Conservation (phyloP, 306 rosid species). For the Prunus mongolica region DNA sequence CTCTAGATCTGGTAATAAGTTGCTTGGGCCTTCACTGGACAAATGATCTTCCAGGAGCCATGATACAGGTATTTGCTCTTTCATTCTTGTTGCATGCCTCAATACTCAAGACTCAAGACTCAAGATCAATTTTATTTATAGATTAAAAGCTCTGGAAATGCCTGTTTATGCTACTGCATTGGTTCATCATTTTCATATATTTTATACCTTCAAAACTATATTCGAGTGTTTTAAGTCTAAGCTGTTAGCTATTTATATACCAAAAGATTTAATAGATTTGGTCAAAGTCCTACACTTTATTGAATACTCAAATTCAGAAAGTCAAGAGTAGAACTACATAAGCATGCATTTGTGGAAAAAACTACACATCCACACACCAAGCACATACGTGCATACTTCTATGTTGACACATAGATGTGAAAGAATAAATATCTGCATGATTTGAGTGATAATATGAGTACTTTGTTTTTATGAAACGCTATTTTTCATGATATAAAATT, state of each 20-base stretch:
- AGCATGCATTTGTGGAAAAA: neutral
- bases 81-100: neutral
- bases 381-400: neutral
- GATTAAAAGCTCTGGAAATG: neutral
- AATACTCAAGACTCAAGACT: neutral
- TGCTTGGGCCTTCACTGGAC: constrained; percentile 98
- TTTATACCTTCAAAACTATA: neutral
- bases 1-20: constrained; percentile 82
- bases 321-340: neutral
- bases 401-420: neutral
- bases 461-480: neutral
- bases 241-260: neutral
- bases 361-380: neutral
- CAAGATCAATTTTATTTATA: neutral
- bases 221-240: neutral
- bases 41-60: constrained; percentile 98
- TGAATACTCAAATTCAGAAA: neutral
- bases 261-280: neutral
- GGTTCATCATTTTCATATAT: neutral
- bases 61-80: constrained; percentile 65
- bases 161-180: neutral
- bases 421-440: neutral
- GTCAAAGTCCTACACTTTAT: neutral
- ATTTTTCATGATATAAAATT: neutral
- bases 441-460: neutral